Conservation (phyloP, 2,329 filamentous ascomycete genomes). For the Penicillium aurantiogriseum region DNA sequence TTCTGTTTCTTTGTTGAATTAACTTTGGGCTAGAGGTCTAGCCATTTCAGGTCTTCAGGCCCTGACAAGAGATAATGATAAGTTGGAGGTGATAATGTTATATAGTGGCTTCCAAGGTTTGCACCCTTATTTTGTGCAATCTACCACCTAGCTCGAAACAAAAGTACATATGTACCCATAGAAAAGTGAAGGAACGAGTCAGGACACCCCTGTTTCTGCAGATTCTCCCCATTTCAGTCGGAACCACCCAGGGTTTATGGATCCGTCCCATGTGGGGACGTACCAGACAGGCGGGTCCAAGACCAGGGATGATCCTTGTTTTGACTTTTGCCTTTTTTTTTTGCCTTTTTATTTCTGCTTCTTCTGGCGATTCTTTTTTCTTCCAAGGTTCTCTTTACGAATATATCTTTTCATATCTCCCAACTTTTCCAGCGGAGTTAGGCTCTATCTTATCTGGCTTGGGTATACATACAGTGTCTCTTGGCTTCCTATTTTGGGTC, state of each 20-base stretch:
- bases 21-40: neutral
- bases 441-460: neutral
- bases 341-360: neutral
- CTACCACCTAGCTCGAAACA: neutral
- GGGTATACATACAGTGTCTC: neutral
- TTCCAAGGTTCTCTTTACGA: neutral
- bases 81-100: neutral
- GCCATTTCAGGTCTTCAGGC: neutral
- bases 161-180: neutral
- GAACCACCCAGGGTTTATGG: neutral
- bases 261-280: conserved; percentile 1
- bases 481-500: neutral
- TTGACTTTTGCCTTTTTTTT: neutral
- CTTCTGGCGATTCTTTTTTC: neutral
- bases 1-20: neutral
- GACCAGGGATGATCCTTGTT: neutral
- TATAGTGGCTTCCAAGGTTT: neutral
- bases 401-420: neutral
- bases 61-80: neutral
- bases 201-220: neutral
- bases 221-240: neutral
- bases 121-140: neutral
- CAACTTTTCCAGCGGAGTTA: neutral
- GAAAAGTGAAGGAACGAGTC: neutral
- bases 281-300: neutral